Percentiles rank a stretch among this genome's conserved stretches.
Evolutionary conservation across 75 land plant species (phyloP).

Genomic region (Adiantum capillusveneris): DNA sequence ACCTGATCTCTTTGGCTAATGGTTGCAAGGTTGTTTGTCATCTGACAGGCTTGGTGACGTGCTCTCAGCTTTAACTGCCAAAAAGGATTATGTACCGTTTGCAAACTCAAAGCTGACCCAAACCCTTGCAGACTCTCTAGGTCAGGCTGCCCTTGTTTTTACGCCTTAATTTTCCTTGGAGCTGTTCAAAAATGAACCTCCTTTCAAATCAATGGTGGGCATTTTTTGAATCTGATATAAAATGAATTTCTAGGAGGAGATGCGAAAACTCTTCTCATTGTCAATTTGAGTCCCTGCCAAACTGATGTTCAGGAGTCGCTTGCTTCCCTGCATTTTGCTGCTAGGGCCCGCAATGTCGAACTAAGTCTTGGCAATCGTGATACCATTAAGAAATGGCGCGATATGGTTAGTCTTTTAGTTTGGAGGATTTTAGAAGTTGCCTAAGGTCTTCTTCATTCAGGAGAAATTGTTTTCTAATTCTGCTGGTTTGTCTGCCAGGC

Average conservation of each 20-base stretch:
- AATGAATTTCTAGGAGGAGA: slow-evolving; percentile 54
- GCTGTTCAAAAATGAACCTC: background rate
- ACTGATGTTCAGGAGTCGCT: slow-evolving; percentile 65
- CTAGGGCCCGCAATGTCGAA: slow-evolving; percentile 85
- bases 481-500: slow-evolving; percentile 52
- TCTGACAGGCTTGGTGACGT: slow-evolving; percentile 89
- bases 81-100: slow-evolving; percentile 82
- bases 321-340: slow-evolving; percentile 73
- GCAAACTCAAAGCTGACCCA: slow-evolving; percentile 77
- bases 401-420: slow-evolving; percentile 54
- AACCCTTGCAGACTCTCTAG: slow-evolving; percentile 83
- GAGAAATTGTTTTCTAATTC: too few relatives aligned
- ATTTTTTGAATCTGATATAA: background rate
- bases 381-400: slow-evolving; percentile 94
- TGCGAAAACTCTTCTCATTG: slow-evolving; percentile 74
- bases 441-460: too few relatives aligned
- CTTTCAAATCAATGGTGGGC: background rate
- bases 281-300: slow-evolving; percentile 66
- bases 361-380: slow-evolving; percentile 91
- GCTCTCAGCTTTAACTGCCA: slow-evolving; percentile 75
- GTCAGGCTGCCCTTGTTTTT: slow-evolving; percentile 28
- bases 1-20: too few relatives aligned
- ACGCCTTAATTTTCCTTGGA: background rate
- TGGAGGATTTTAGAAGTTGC: too few relatives aligned
- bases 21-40: too few relatives aligned